Evolutionary conservation across 83 land plant species (phyloP), one percentile per base, ranked within the genome.

Genomic region (Picea mariana): DNA sequence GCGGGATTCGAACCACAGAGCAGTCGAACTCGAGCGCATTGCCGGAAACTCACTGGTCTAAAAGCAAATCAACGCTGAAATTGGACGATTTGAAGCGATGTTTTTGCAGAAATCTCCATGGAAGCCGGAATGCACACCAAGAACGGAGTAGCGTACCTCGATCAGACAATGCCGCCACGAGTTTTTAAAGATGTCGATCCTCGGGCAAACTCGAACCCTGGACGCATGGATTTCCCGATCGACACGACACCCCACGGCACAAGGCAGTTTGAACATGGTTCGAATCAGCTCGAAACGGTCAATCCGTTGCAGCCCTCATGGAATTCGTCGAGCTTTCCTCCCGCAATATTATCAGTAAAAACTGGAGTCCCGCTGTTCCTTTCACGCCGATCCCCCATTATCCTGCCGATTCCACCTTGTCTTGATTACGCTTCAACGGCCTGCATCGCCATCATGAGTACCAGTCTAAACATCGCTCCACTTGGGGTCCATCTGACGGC

Each of bases 401-500:
- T 34, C 34, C 34, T 34, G 34, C 34, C 34, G 34, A 34, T 34
- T 34, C 34, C 34, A 34, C 34, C 34, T 34, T 1, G 1, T 34
- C 31, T 75, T 75, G 21, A 73, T 42, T 73, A 44, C 58, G 4
- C 77, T 6, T n/a, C 77, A 75, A n/a, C 77, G 11, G 59, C 77
- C 77, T 49, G 60, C 77, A 75, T 3, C 24, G 58, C 15, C 47
- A 75, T 55, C 77, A 75, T 75, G 77, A 47, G 3, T 23, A 75
- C 24, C 75, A 71, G 75, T 20, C n/a, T 75, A 75, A 75, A 21
- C 77, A 20, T 2, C 17, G 0, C 27, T 49, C 59, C 59, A 75
- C 26, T 75, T 47, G 59, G 59, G 9, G 60, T 9, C 2, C 60
- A 75, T 75, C 77, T 15, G 77, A 75, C 77, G 77, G 77, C n/a